A percentile compares a stretch with the other conserved stretches of the same genome.
These are phyloP conservation scores for Backusella morwellensis DNA, from an alignment of 192 early-diverging fungal genomes.

Conservation along the genomic window DNA sequence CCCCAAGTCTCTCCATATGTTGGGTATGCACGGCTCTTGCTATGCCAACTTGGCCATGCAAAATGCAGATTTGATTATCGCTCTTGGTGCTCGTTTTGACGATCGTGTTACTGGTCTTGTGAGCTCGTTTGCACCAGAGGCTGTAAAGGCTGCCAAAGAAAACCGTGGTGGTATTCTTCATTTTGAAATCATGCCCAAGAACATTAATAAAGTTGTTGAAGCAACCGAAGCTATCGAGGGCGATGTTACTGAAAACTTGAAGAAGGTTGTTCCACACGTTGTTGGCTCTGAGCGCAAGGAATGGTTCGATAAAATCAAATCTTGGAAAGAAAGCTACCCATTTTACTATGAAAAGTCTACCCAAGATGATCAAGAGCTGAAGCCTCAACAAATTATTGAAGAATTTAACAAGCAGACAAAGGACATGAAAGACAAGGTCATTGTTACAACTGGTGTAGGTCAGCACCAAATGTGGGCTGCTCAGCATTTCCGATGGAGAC, in stretches of 20 bases:
- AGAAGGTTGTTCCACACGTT: slow-evolving; percentile 75
- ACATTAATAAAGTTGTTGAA: slow-evolving; percentile 98
- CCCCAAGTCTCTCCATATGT: slow-evolving; percentile 91
- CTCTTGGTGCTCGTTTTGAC: slow-evolving; percentile 96
- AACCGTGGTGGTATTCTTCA: slow-evolving; percentile 95
- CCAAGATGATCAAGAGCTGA: slow-evolving; percentile 62
- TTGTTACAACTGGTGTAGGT: slow-evolving; percentile 95
- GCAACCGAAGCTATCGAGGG: slow-evolving; percentile 92
- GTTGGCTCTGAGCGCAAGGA: slow-evolving; percentile 65
- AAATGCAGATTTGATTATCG: slow-evolving; percentile 91
- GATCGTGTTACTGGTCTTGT: slow-evolving; percentile 96
- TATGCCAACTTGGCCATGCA: slow-evolving; percentile 99
- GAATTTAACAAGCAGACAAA: slow-evolving; percentile 85
- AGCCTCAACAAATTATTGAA: slow-evolving; percentile 94
- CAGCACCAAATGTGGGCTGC: slow-evolving; percentile 99
- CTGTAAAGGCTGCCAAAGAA: slow-evolving; percentile 81
- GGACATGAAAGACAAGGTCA: slow-evolving; percentile 86
- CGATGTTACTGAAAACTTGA: slow-evolving; percentile 89
- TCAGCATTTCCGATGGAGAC: slow-evolving; percentile 90
- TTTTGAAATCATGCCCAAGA: slow-evolving; percentile 99
- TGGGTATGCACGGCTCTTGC: slow-evolving; percentile 98
- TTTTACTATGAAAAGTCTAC: slow-evolving; percentile 74
- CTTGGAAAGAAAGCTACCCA: slow-evolving; percentile 93
- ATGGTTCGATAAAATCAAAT: slow-evolving; percentile 82
- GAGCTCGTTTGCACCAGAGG: slow-evolving; percentile 88